Evolutionary conservation across 805 yeast genomes (phyloP), one percentile per base, ranked within the genome.

Genomic region (Wickerhamiella shivajii): DNA sequence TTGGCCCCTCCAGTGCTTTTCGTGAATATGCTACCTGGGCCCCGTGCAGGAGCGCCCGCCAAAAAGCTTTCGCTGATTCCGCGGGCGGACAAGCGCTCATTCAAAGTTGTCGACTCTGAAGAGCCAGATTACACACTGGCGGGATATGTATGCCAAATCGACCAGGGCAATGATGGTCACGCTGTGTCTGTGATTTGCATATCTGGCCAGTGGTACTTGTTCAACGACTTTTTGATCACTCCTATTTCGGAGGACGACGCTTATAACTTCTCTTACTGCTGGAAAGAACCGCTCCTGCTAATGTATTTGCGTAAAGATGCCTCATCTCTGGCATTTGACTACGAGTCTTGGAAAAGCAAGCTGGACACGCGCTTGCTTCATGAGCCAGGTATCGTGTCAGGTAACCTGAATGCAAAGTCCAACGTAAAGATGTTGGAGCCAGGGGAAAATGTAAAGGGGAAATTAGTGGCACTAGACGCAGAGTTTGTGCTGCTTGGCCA

Each of bases 391-490:
- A 77, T 81, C 53, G 75, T 83, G 0, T 69, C 69, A 11, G 74
- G 76, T 1, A 69, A 71, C 5, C 61, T 84, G 39, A 71, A 70
- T 33, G 67, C 64, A 1, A 62, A 65, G 37, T 63, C 61, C 28
- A 60, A 67, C 33, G 87, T 81, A 41, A 80, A 78, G 49, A 67
- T 71, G 44, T 58, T 78, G n/a, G 56, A 81, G 38, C 71, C 83
- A 0, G 57, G 57, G 0, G 63, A 66, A 29, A 85, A 78, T 45
- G 49, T 49, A 14, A 66, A 74, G 0, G 94, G 94, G 0, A 62
- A 80, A 1, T 52, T 84, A 24, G 74, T 87, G 13, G 98, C 97
- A 0, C 77, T 90, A 37, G 99, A 90, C 61, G 96, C 99, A 0
- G 99, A 90, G 54, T 90, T 92, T 63, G 97, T 90, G 3, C 68